phyloP scores from a whole-genome alignment of 2,329 filamentous ascomycete species.

The Blumeriella jaapii region DNA sequence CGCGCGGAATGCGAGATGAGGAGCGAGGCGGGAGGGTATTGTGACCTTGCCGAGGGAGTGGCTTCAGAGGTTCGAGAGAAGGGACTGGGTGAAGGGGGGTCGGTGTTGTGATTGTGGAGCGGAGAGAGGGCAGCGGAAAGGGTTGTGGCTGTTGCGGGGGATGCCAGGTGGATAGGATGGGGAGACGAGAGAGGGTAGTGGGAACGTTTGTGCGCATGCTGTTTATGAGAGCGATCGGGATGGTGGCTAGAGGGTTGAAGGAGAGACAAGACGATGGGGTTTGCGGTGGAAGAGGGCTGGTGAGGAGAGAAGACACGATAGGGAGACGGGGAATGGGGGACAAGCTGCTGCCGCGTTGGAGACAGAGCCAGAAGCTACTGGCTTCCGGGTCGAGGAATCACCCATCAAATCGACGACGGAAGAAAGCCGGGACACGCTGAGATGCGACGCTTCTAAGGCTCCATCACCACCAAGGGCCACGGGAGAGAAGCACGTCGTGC shows the following conservation, averaged over 20 bases:
- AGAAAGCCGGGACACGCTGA: no score
- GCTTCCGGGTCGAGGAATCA: no score
- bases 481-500: background rate
- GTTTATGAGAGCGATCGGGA: constrained; percentile 70
- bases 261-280: constrained; percentile 16
- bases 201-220: constrained; percentile 69
- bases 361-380: background rate
- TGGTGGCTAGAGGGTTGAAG: constrained; percentile 55
- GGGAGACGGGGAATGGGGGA: no score
- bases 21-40: constrained; percentile 52
- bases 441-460: no score
- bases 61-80: constrained; percentile 45
- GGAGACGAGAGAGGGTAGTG: constrained; percentile 33
- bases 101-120: constrained; percentile 65
- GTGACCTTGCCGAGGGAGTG: constrained; percentile 53
- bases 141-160: constrained; percentile 62
- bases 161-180: constrained; percentile 59
- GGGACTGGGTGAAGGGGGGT: constrained; percentile 56
- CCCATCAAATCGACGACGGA: no score
- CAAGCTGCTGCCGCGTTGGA: background rate
- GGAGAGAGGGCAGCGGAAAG: constrained; percentile 18
- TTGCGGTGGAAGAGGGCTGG: no score
- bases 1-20: constrained; percentile 59
- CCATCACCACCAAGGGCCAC: no score
- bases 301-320: no score